Conservation (phyloP, 2,329 filamentous ascomycete species). For the Colletotrichum gloeosporioides region DNA sequence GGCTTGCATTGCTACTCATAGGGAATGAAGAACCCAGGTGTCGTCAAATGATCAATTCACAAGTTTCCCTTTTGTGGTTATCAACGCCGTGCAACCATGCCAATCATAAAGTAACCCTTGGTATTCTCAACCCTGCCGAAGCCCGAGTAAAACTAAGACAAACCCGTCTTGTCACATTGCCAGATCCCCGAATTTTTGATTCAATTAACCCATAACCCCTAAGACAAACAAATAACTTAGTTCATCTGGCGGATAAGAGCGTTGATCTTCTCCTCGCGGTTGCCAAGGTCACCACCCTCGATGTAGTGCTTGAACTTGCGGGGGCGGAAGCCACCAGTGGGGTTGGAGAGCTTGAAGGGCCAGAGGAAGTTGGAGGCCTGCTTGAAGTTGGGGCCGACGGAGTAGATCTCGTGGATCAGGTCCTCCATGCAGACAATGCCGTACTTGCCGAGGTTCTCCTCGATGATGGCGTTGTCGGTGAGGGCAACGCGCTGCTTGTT, state of each 20-base stretch:
- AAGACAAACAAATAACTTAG: conserved; percentile 55
- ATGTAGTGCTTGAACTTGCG: conserved; percentile 99
- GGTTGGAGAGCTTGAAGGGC: conserved; percentile 99
- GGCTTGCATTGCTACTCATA: conserved; percentile 22
- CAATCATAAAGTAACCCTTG: conserved; percentile 23
- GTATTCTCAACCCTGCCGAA: conserved; percentile 25
- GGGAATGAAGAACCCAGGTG: conserved; percentile 9
- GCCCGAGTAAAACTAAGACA: conserved; percentile 31
- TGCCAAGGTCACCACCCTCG: conserved; percentile 97
- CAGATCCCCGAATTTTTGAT: conserved; percentile 30
- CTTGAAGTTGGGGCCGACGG: conserved; percentile 99
- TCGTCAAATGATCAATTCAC: conserved; percentile 35
- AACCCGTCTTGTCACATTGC: not conserved
- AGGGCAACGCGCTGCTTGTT: conserved; percentile 97
- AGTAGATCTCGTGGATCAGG: conserved; percentile 98
- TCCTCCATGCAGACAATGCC: conserved; percentile 99
- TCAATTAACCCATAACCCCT: not conserved
- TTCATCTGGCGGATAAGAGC: conserved; percentile 97
- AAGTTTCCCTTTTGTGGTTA: conserved; percentile 29
- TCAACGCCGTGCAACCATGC: conserved; percentile 41
- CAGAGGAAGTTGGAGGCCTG: conserved; percentile 99
- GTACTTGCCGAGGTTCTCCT: conserved; percentile 96
- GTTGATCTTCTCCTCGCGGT: conserved; percentile 99
- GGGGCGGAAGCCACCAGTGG: conserved; percentile 92
- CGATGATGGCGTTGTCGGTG: conserved; percentile 97